Conservation (phyloP, 768 basidiomycete species). For the Suillus bovinus region DNA sequence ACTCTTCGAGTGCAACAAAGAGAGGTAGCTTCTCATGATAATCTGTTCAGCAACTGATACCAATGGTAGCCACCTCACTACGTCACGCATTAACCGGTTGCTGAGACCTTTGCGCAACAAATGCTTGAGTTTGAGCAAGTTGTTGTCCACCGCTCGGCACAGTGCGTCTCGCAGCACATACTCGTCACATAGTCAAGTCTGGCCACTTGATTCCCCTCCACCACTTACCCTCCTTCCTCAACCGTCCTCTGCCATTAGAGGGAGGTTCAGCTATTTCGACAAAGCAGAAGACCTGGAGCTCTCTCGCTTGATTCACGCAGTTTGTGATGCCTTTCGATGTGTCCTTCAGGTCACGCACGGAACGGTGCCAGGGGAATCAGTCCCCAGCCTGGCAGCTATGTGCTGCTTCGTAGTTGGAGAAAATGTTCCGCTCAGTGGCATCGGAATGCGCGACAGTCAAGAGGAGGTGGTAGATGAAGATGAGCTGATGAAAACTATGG, state of each 20-base stretch:
- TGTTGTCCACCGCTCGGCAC: constrained; percentile 9
- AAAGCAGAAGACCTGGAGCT: constrained; percentile 41
- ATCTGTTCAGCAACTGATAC: constrained; percentile 14
- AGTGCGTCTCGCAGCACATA: constrained; percentile 7
- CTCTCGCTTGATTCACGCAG: constrained; percentile 49
- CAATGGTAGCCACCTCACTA: constrained; percentile 34
- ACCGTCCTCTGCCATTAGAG: constrained; percentile 32
- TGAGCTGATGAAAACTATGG: constrained; percentile 25
- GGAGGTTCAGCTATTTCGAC: constrained; percentile 34
- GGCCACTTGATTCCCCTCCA: constrained; percentile 24
- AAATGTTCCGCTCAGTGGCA: constrained; percentile 36
- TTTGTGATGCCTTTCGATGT: constrained; percentile 58
- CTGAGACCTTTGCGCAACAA: constrained; percentile 50
- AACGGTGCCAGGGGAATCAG: constrained; percentile 16
- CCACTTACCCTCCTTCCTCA: constrained; percentile 41
- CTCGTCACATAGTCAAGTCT: constrained; percentile 19
- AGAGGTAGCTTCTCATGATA: constrained; percentile 2
- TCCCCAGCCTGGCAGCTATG: constrained; percentile 44
- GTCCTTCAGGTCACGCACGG: constrained; percentile 41
- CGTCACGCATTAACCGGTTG: constrained; percentile 44
- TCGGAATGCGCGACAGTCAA: constrained; percentile 18
- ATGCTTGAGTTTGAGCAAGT: constrained; percentile 34
- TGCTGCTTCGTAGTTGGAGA: constrained; percentile 51
- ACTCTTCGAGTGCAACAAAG: not conserved
- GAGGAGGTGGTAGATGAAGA: constrained; percentile 27